A percentile compares a stretch with the other conserved stretches of the same genome.
Evolutionary conservation across 2,329 filamentous ascomycete species (phyloP).

Genomic region (Teratosphaeria pseudoeucalypti): DNA sequence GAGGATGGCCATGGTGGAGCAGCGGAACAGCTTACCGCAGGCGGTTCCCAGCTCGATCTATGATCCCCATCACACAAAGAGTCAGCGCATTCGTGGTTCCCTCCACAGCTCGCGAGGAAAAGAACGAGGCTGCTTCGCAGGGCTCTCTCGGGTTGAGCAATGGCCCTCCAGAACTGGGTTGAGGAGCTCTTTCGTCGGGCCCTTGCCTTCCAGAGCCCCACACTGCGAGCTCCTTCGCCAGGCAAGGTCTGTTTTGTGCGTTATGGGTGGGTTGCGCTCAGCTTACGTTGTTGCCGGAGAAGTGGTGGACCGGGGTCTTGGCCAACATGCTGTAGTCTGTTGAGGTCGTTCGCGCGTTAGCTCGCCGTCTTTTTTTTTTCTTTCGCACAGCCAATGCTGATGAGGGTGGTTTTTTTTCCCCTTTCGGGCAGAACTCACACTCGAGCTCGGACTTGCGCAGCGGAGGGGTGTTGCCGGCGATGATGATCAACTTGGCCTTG

Average conservation of each 20-base stretch:
- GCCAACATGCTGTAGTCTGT: conserved; percentile 72
- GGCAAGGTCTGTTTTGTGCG: conserved; percentile 8
- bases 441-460: conserved; percentile 90
- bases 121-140: conserved; percentile 70
- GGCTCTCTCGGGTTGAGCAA: conserved; percentile 37
- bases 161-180: not conserved
- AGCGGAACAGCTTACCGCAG: conserved; percentile 98
- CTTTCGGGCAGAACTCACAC: conserved; percentile 38
- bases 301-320: conserved; percentile 96
- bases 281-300: conserved; percentile 98
- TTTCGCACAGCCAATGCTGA: too few relatives aligned
- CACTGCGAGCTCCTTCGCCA: conserved; percentile 25
- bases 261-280: not conserved
- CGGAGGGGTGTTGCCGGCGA: conserved; percentile 90
- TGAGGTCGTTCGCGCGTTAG: conserved; percentile 7
- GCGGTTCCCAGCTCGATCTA: conserved; percentile 97
- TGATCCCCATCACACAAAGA: conserved; percentile 18
- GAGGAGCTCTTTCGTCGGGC: conserved; percentile 17
- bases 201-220: conserved; percentile 26
- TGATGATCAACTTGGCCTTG: conserved; percentile 98
- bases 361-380: too few relatives aligned
- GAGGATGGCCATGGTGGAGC: conserved; percentile 92
- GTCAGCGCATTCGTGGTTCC: conserved; percentile 48
- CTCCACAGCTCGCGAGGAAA: conserved; percentile 61
- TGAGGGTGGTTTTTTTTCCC: too few relatives aligned